Base-by-base conservation (phyloP, 805 yeast species). In the Aciculoconidium aculeatum region DNA sequence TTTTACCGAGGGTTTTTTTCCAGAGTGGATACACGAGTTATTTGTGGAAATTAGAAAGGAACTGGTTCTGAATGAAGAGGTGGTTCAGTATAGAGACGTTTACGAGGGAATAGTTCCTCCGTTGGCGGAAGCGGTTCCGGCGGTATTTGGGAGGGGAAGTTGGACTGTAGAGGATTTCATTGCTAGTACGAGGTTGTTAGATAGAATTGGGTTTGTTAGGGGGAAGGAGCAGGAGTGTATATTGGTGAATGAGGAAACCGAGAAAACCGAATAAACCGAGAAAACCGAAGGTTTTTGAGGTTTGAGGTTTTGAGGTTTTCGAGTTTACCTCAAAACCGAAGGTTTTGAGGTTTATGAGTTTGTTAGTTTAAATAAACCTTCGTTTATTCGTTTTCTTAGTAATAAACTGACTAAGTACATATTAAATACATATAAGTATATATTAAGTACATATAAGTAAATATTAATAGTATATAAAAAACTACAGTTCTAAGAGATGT, bases 51-150 rank as follows among this genome's bases (percentile, higher is more conserved):
- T 48, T 8, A 31, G 45, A n/a, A 62, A 55, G 14, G 53, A 62
- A 6, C 58, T 49, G 0, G 58, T 78, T 9, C 61, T 67, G 5
- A 54, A 66, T 20, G 70, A 66, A 7, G 86, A 80, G 39, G 70
- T 77, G 2, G 34, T 67, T 15, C 80, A 75, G 31, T 75, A 65
- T 49, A 53, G 65, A 39, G 66, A 65, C 3, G 49, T 77, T 15
- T 78, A 78, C 46, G 70, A 71, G 29, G 57, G 70, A 28, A 50
- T 76, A 24, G 66, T 77, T 28, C 73, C 78, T 9, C 63, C 57
- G 2, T 46, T 77, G 30, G 47, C 62, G 13, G 41, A 55, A 11
- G 60, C 67, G 11, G 68, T 78, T 3, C 80, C 83, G 3, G 79
- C 77, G 40, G 65, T 81, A 1, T 80, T 63, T 41, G 60, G 56